Evolutionary conservation across 164 flowering plant genomes (phyloP).

Genomic region (Euptelea pleiosperma): DNA sequence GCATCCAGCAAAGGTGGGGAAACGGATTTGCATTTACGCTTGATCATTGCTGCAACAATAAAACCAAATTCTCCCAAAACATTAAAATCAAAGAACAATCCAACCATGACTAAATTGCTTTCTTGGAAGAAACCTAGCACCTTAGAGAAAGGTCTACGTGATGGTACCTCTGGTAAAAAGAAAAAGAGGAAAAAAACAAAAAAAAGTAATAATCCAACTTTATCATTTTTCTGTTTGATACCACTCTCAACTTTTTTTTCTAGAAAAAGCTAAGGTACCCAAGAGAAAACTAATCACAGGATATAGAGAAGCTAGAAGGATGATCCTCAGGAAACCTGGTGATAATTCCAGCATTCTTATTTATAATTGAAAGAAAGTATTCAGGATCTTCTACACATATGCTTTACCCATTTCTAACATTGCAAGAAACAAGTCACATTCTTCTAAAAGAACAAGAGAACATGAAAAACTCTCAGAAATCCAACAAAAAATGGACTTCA

Average conservation of each 20-base stretch:
- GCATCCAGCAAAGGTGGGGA: slow-evolving; percentile 42
- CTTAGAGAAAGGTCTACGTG: too few relatives aligned
- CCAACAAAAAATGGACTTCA: too few relatives aligned
- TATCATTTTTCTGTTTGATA: not conserved
- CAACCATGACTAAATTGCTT: too few relatives aligned
- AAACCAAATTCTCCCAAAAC: not conserved
- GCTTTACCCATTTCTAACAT: not conserved
- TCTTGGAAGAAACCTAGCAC: too few relatives aligned
- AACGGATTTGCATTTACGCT: slow-evolving; percentile 48
- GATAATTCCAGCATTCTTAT: not conserved
- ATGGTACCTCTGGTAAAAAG: too few relatives aligned
- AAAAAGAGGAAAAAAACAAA: too few relatives aligned
- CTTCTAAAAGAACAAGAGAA: too few relatives aligned
- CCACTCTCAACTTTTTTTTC: not conserved
- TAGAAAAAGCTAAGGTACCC: too few relatives aligned
- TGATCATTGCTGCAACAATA: slow-evolving; percentile 52
- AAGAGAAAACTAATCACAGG: too few relatives aligned
- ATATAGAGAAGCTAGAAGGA: not conserved
- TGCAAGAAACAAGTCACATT: slow-evolving; percentile 22
- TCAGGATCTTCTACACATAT: slow-evolving; percentile 21
- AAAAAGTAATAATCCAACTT: not conserved
- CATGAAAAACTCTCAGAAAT: slow-evolving; percentile 10
- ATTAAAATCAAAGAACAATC: too few relatives aligned
- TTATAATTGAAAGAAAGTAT: slow-evolving; percentile 5
- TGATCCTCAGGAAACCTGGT: not conserved